phyloP scores from a whole-genome alignment of 768 basidiomycete species.

The Suillus fuscotomentosus region DNA sequence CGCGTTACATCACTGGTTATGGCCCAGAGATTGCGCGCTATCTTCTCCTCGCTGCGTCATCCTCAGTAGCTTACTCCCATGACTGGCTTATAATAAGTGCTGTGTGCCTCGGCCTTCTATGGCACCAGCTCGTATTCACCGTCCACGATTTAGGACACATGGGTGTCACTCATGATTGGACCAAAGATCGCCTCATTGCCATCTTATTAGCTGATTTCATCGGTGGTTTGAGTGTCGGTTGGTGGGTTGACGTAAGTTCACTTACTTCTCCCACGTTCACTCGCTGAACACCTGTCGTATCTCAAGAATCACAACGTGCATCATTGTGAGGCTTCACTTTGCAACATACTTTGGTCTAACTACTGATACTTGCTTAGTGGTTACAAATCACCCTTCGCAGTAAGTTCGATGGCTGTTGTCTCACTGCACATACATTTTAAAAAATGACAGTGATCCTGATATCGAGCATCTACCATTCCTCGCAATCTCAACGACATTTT shows the following conservation, averaged over 20 bases:
- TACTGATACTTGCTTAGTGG: conserved; percentile 50
- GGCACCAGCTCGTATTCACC: conserved; percentile 93
- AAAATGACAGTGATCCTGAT: conserved; percentile 64
- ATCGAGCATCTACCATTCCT: conserved; percentile 92
- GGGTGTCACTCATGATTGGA: conserved; percentile 89
- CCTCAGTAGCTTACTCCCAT: conserved; percentile 59
- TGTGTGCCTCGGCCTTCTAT: conserved; percentile 79
- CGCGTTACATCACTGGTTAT: conserved; percentile 83
- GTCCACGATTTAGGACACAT: conserved; percentile 96
- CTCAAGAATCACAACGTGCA: conserved; percentile 90
- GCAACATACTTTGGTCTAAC: conserved; percentile 5
- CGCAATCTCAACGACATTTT: conserved; percentile 87
- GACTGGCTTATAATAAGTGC: conserved; percentile 75
- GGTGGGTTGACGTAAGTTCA: conserved; percentile 94
- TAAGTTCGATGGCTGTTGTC: conserved; percentile 36
- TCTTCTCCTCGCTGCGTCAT: conserved; percentile 53
- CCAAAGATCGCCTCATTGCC: conserved; percentile 72
- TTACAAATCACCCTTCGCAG: conserved; percentile 98
- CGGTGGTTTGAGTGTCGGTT: conserved; percentile 92
- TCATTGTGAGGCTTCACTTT: conserved; percentile 64
- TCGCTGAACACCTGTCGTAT: conserved; percentile 5
- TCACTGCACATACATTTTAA: not conserved
- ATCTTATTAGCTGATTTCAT: conserved; percentile 82
- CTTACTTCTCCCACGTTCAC: conserved; percentile 6
- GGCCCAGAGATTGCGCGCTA: conserved; percentile 88